Evolutionary conservation across 2,329 filamentous ascomycete genomes (phyloP), one percentile per base, ranked within the genome.

Genomic region (Colletotrichum liriopes): DNA sequence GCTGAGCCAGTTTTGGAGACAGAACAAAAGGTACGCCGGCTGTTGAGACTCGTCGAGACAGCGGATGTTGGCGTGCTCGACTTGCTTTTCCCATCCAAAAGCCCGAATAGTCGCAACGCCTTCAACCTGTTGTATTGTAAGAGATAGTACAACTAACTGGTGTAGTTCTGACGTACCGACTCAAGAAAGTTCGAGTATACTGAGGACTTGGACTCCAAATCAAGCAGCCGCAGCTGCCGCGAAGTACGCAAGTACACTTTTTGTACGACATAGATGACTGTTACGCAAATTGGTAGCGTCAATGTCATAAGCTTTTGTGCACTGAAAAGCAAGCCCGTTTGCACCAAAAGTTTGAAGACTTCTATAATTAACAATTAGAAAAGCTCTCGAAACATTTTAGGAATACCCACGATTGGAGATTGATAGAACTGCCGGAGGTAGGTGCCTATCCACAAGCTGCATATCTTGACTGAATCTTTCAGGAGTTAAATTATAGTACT

Each of bases 1-100:
- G 0, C 81, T 84, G 0, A 90, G 80, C 89, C 89, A 91, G 45
- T 87, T 83, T 76, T 92, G 90, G 4, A 90, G 84, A 49, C 86
- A 85, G 67, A 84, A 87, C 7, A 91, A 81, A 0, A 90, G 82
- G 74, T 92, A 92, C 61, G 86, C 88, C 0, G 89, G 89, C 29
- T 82, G 79, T 74, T 91, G 89, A 0, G 89, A 89, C 7, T 79
- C 79, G 71, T 91, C 87, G 1, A 91, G 79, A 0, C 88, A 81
- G 5, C 75, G 73, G 20, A 85, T 78, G 67, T 88, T 89, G 72
- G 83, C 83, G 37, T 83, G 75, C 20, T 84, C 79, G 65, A 85
- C 82, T 7, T 79, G 76, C 1, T 79, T 75, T 47, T 86, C 80
- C 89, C 88, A 91, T 3, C 85, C 84, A 72, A 90, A 91, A 1